Evolutionary conservation across 2,329 filamentous ascomycete genomes (phyloP).

Genomic region (Aspergillus japonicus): DNA sequence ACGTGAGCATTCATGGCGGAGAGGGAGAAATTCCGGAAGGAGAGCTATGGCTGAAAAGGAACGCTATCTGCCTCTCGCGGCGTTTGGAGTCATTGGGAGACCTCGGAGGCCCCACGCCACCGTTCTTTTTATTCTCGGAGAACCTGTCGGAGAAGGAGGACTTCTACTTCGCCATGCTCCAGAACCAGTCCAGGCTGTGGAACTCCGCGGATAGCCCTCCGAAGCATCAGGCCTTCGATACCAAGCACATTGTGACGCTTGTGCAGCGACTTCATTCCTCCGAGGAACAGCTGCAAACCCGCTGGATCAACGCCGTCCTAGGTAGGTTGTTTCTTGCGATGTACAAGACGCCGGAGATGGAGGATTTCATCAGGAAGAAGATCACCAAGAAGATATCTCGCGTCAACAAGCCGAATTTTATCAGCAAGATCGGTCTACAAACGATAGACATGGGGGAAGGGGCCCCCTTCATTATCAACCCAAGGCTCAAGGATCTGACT

Average conservation of each 20-base stretch:
- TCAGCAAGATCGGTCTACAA: constrained; percentile 79
- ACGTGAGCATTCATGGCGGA: constrained; percentile 78
- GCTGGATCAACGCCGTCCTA: constrained; percentile 90
- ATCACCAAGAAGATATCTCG: constrained; percentile 95
- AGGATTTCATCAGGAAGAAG: constrained; percentile 76
- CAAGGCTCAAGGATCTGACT: constrained; percentile 81
- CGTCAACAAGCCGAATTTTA: constrained; percentile 86
- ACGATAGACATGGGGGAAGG: constrained; percentile 83
- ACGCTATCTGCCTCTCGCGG: constrained; percentile 78
- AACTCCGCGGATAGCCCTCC: constrained; percentile 60
- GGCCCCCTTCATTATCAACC: constrained; percentile 84
- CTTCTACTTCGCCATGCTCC: constrained; percentile 90
- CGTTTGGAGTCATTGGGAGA: constrained; percentile 56
- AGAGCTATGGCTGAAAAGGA: constrained; percentile 93
- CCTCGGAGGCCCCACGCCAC: constrained; percentile 63
- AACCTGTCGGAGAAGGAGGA: constrained; percentile 97
- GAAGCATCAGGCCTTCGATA: constrained; percentile 72
- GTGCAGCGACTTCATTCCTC: constrained; percentile 89
- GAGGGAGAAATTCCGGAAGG: constrained; percentile 78
- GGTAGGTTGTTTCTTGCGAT: constrained; percentile 84
- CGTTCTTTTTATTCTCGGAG: constrained; percentile 92
- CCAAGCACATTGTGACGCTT: constrained; percentile 81
- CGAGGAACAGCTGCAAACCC: constrained; percentile 83
- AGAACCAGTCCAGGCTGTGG: constrained; percentile 72
- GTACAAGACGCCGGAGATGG: constrained; percentile 79